Base-by-base conservation (phyloP, 768 basidiomycete genomes). In the Saitozyma sp. region DNA sequence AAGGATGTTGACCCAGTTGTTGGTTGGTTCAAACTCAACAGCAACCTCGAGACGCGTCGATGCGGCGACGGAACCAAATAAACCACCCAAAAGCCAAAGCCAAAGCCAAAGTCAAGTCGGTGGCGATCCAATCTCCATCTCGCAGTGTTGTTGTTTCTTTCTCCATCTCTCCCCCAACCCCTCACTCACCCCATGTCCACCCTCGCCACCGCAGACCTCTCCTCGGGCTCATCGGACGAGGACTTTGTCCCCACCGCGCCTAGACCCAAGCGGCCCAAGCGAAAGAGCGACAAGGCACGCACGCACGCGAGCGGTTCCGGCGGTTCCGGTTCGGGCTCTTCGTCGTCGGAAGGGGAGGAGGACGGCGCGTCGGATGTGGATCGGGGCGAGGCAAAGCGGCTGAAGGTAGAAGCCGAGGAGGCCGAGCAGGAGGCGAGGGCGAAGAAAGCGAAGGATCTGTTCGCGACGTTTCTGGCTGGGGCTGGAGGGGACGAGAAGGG, bases 171-270 rank as follows among this genome's bases (percentile, higher is more conserved):
- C 6, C 2, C 45, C 45, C 45, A 17, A 46, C 3, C 45, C 45
- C 11, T 46, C 6, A 46, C 9, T 20, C 5, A 5, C 52, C 60
- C 3, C 9, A 74, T 74, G 73, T 66, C 70, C 3, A 71, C 73
- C 20, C 51, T 74, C 39, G 66, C 68, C 16, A 62, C 61, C 6
- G 73, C 73, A n/a, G 56, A 65, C 50, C 56, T 74, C n/a, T 58
- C 64, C 6, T 62, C 61, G 2, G 57, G 59, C 54, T 65, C 66
- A 45, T 67, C 67, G 17, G 60, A 74, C 45, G 61, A n/a, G 8
- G 73, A 75, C 51, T 75, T 70, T 52, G 56, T 72, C n/a, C 68
- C 70, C 5, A 46, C 58, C 39, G 50, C 48, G 9, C 58, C 51
- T 16, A 54, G 43, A 13, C 49, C 66, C 20, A 66, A 69, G 49